A percentile compares a stretch with the other conserved stretches of the same genome.
phyloP scores from a whole-genome alignment of 768 basidiomycete species.

The Panaeolus papilionaceus region DNA sequence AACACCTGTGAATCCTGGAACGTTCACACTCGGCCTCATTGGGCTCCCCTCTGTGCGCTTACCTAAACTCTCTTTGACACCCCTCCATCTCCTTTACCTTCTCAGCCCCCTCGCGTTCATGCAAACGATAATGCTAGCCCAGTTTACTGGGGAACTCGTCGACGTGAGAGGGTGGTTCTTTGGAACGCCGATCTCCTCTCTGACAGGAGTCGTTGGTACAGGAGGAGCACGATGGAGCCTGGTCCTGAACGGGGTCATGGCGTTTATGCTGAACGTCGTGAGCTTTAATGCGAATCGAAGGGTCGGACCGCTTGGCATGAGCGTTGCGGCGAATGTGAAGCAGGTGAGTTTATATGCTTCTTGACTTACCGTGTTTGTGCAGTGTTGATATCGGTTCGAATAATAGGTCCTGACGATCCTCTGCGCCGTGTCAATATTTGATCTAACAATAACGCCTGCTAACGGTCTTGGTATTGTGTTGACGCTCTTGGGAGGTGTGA shows the following conservation, averaged over 20 bases:
- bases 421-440: slow-evolving; percentile 83
- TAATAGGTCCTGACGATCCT: slow-evolving; percentile 89
- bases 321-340: slow-evolving; percentile 52
- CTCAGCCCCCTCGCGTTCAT: slow-evolving; percentile 93
- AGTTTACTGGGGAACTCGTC: slow-evolving; percentile 80
- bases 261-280: slow-evolving; percentile 92
- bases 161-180: slow-evolving; percentile 46
- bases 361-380: neutral
- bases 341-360: slow-evolving; percentile 55
- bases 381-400: slow-evolving; percentile 46
- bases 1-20: slow-evolving; percentile 9
- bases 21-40: slow-evolving; percentile 13
- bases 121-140: slow-evolving; percentile 82
- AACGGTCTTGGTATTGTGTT: slow-evolving; percentile 86
- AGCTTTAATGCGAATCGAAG: slow-evolving; percentile 96
- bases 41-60: slow-evolving; percentile 23
- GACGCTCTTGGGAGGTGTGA: slow-evolving; percentile 86
- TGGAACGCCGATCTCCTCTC: slow-evolving; percentile 36
- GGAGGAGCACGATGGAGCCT: slow-evolving; percentile 56
- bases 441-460: slow-evolving; percentile 76
- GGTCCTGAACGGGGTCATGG: slow-evolving; percentile 81
- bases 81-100: slow-evolving; percentile 86
- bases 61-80: slow-evolving; percentile 46
- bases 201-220: slow-evolving; percentile 24
- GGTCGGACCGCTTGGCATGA: slow-evolving; percentile 89